Evolutionary conservation across 2,329 filamentous ascomycete genomes (phyloP), one percentile per base, ranked within the genome.

Genomic region (Sporothrix variecibatus): DNA sequence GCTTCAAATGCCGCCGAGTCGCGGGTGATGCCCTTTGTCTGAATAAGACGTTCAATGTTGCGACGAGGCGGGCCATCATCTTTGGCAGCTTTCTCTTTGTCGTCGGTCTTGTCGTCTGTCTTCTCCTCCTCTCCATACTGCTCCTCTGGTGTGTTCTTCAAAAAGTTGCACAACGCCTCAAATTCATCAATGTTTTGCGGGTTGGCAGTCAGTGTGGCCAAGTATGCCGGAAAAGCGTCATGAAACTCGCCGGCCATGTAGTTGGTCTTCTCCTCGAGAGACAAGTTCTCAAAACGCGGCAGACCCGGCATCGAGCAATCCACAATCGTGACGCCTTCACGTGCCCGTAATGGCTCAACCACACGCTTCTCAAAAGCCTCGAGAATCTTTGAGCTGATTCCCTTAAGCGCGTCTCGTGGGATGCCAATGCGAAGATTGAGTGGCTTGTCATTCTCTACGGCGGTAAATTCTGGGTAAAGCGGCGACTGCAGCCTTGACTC

Each of bases 101-200:
- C 53, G 2, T 51, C n/a, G 1, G 72, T 92, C 88, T 86, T 89
- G 92, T 89, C 92, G 80, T 92, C 84, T n/a, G 89, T 85, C 67
- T 28, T 40, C 23, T 92, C 84, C 23, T 89, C 85, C 64, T 84
- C 81, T 0, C 91, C 90, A 76, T 86, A 93, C n/a, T 87, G 84
- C 78, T 93, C 91, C 0, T 80, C 79, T 0, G 84, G 79, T 69
- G 84, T 87, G 0, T 77, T 76, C 40, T 88, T 87, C 0, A 90
- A 92, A 76, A 90, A 91, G 43, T 82, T 81, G 0, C 83, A 83
- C 3, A 91, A 81, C 12, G 89, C 86, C 1, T 81, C 82, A 0
- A 93, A 81, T 23, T 81, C 81, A 9, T 82, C 82, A 67, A 93
- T 81, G 72, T 85, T 82, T 75, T 87, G 83, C 0, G 90, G 90